Conservation (phyloP, 257 asterid genomes). For the Ophiorrhiza pumila region DNA sequence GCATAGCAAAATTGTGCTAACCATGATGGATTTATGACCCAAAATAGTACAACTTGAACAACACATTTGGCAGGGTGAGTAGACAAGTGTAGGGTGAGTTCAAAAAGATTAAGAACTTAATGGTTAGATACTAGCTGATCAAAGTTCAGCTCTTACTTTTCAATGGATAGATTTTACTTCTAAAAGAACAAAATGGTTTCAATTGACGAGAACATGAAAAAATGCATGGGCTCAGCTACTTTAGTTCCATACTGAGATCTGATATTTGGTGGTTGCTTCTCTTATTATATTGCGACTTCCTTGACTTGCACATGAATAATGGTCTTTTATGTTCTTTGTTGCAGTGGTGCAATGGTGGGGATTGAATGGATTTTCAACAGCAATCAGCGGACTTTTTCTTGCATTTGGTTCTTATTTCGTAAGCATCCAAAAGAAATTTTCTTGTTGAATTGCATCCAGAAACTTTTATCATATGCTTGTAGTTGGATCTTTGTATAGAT, state of each 20-base stretch:
- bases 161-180: not conserved
- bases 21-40: not conserved
- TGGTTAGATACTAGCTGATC: not conserved
- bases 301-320: no score
- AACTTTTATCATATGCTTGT: not conserved
- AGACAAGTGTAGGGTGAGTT: not conserved
- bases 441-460: not conserved
- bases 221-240: not conserved
- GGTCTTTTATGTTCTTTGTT: conserved; percentile 7
- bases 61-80: not conserved
- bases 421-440: conserved; percentile 27
- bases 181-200: not conserved
- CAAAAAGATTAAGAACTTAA: not conserved
- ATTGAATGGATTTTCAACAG: conserved; percentile 43
- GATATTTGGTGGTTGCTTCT: not conserved
- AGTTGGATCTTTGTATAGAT: not conserved
- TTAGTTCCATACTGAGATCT: not conserved
- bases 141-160: not conserved
- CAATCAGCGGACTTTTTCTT: conserved; percentile 34
- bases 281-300: not conserved
- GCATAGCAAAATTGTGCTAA: not conserved
- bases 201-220: not conserved
- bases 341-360: conserved; percentile 63
- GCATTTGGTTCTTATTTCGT: conserved; percentile 62
- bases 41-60: not conserved